Conservation (phyloP, 2,329 filamentous ascomycete species). For the Aspergillus nomiae region DNA sequence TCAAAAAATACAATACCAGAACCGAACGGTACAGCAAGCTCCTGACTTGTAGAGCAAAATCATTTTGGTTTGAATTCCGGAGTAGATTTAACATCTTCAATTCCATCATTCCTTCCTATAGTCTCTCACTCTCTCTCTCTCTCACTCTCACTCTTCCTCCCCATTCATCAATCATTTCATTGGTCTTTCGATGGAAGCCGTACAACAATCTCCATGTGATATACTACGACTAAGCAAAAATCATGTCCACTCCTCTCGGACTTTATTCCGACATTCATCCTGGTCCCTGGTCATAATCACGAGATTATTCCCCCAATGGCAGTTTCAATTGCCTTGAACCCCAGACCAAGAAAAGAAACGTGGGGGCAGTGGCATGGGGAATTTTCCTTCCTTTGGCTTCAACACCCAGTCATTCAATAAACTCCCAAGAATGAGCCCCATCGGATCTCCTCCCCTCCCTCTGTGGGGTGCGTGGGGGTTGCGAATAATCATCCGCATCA, state of each 20-base stretch:
- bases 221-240: background rate
- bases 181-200: background rate
- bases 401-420: background rate
- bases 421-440: background rate
- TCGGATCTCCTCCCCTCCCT: conserved; percentile 9
- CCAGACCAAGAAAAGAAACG: conserved; percentile 3
- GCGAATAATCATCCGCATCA: background rate
- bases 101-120: background rate
- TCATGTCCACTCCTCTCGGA: background rate
- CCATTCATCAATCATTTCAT: background rate
- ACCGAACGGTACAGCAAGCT: background rate
- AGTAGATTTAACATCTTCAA: background rate
- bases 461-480: conserved; percentile 17
- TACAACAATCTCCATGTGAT: background rate
- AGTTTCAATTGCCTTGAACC: background rate
- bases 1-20: background rate
- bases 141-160: no score
- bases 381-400: background rate
- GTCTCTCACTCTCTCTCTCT: background rate
- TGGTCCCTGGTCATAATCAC: background rate
- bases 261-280: background rate
- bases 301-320: background rate
- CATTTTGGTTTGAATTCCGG: background rate
- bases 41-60: background rate
- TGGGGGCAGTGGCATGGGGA: conserved; percentile 2